phyloP scores from a whole-genome alignment of 2,329 filamentous ascomycete species.

The Diaporthe sp. region DNA sequence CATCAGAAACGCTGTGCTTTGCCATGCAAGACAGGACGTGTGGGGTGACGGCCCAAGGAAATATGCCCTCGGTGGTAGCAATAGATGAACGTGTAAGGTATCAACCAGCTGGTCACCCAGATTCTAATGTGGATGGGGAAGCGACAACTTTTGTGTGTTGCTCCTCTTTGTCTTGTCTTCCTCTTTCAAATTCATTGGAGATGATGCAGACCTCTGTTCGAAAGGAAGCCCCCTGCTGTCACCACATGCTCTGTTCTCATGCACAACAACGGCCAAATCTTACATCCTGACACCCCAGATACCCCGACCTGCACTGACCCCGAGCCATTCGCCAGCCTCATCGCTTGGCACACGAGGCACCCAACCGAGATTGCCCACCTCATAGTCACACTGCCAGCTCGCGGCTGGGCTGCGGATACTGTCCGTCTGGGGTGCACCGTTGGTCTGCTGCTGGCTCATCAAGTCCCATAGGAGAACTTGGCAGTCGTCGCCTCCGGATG shows the following conservation, averaged over 20 bases:
- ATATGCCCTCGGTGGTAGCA: conserved; percentile 17
- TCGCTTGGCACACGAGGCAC: conserved; percentile 78
- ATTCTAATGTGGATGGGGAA: conserved; percentile 30
- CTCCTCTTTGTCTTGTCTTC: conserved; percentile 18
- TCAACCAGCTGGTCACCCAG: conserved; percentile 35
- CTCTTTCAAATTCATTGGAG: conserved; percentile 17
- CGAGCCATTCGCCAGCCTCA: conserved; percentile 86
- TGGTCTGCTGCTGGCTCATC: conserved; percentile 70
- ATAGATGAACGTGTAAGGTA: conserved; percentile 7
- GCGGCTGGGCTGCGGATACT: conserved; percentile 78
- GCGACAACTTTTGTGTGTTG: conserved; percentile 28
- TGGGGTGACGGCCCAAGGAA: background rate
- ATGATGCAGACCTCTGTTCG: background rate
- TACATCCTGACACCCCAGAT: conserved; percentile 78
- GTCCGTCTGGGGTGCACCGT: conserved; percentile 66
- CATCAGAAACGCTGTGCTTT: conserved; percentile 40
- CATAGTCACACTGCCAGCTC: conserved; percentile 88
- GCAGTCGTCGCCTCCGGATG: conserved; percentile 92
- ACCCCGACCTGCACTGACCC: conserved; percentile 83
- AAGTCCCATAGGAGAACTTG: conserved; percentile 96
- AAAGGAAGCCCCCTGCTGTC: background rate
- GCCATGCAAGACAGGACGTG: conserved; percentile 36
- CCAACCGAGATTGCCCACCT: conserved; percentile 89
- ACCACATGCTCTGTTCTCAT: background rate
- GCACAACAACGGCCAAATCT: background rate